These are phyloP conservation scores for Lyophyllum decastes DNA, from an alignment of 768 basidiomycete species.

Conservation along the genomic window DNA sequence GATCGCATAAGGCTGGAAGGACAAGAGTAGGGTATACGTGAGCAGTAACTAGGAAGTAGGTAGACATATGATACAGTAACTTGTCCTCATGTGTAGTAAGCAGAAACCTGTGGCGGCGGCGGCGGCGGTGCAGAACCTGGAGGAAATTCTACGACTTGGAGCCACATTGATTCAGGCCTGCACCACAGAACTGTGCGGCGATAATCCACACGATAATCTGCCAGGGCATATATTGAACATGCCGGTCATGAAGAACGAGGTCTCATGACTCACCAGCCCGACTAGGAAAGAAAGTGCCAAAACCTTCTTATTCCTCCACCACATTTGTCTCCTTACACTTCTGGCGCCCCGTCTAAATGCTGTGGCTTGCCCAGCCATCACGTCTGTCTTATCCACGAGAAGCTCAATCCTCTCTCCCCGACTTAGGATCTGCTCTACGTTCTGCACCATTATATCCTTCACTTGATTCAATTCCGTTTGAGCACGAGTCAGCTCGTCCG, in stretches of 20 bases:
- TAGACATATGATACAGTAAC: neutral
- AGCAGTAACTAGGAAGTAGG: neutral
- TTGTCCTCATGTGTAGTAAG: neutral
- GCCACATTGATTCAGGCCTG: slow-evolving; percentile 70
- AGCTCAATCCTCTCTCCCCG: slow-evolving; percentile 95
- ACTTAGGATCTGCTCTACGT: slow-evolving; percentile 93
- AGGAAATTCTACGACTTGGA: slow-evolving; percentile 16
- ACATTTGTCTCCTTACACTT: slow-evolving; percentile 81
- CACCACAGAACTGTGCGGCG: slow-evolving; percentile 88
- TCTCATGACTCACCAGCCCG: slow-evolving; percentile 52
- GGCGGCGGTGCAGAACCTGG: too few species aligned
- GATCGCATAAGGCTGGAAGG: neutral
- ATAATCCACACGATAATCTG: slow-evolving; percentile 82
- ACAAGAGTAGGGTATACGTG: neutral
- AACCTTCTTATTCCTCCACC: slow-evolving; percentile 83
- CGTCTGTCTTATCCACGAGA: slow-evolving; percentile 96
- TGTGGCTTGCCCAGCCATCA: slow-evolving; percentile 90
- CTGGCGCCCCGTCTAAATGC: slow-evolving; percentile 90
- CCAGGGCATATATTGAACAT: neutral
- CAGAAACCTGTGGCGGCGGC: neutral
- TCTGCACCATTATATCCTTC: slow-evolving; percentile 98
- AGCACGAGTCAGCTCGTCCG: slow-evolving; percentile 87
- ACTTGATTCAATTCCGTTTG: slow-evolving; percentile 88
- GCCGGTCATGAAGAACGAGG: slow-evolving; percentile 2
- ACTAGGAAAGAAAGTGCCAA: slow-evolving; percentile 70